Percentiles rank a stretch among this genome's conserved stretches.
phyloP scores from a whole-genome alignment of 1,284 basidiomycete species.

The Veloboletus limbatus region DNA sequence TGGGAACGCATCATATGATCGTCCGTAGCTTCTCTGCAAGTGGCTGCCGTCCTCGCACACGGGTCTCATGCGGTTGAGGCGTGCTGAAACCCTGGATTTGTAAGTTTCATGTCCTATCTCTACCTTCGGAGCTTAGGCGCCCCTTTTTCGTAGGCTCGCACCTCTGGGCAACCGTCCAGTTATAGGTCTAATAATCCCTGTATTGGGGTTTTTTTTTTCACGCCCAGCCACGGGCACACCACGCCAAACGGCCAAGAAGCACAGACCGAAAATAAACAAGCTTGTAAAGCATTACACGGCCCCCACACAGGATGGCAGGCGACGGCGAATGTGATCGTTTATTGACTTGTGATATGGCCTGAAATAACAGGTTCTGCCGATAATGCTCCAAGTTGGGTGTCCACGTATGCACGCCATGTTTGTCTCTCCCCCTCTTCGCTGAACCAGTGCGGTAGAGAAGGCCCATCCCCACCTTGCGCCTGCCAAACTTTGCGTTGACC shows the following conservation, averaged over 20 bases:
- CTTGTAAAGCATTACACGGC: constrained; percentile 9
- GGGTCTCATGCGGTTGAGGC: constrained; percentile 3
- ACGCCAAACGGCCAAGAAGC: constrained; percentile 18
- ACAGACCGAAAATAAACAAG: constrained; percentile 14
- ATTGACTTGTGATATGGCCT: constrained; percentile 1
- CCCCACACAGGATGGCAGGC: constrained; percentile 23
- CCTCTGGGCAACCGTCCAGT: constrained; percentile 5
- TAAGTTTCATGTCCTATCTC: constrained; percentile 19
- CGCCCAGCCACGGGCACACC: constrained; percentile 21
- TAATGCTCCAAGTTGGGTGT: not conserved
- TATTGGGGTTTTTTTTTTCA: constrained; percentile 11
- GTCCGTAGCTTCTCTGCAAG: not conserved
- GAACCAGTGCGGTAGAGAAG: not conserved
- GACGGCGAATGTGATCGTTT: constrained; percentile 5
- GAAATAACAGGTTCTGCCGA: constrained; percentile 6
- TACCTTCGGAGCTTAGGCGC: constrained; percentile 33
- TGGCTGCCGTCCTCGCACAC: constrained; percentile 18
- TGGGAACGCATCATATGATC: not conserved
- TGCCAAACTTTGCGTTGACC: constrained; percentile 1
- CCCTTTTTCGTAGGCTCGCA: constrained; percentile 24
- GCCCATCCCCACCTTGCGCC: not conserved
- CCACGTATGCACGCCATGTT: constrained; percentile 1
- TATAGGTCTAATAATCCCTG: constrained; percentile 8
- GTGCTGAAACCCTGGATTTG: constrained; percentile 23
- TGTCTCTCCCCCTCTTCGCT: not conserved